phyloP scores from a whole-genome alignment of 2,329 filamentous ascomycete species.

The Ophiostoma sp. region DNA sequence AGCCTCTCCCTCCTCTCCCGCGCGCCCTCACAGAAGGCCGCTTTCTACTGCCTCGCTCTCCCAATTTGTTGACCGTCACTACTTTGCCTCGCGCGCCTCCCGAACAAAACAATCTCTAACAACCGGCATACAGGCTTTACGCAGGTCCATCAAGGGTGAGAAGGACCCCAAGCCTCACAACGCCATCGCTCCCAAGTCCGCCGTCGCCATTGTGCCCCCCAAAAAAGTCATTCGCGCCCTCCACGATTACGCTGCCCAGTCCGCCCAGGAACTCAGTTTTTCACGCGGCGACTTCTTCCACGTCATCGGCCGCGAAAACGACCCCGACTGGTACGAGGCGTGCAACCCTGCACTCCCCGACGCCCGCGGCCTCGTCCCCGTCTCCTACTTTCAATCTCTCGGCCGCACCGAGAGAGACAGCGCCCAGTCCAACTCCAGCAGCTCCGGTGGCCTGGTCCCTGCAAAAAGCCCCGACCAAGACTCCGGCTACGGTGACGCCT shows the following conservation, averaged over 20 bases:
- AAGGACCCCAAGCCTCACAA: conserved; percentile 70
- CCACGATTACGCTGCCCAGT: conserved; percentile 81
- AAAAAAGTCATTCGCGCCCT: conserved; percentile 98
- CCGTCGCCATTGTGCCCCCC: conserved; percentile 80
- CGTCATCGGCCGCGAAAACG: conserved; percentile 92
- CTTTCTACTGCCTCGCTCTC: neutral
- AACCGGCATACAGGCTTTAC: conserved; percentile 60
- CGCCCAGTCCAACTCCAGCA: conserved; percentile 58
- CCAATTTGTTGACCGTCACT: neutral
- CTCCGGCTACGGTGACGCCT: conserved; percentile 73
- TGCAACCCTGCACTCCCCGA: conserved; percentile 88
- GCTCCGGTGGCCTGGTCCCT: conserved; percentile 29
- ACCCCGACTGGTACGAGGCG: conserved; percentile 94
- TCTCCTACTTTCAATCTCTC: conserved; percentile 86
- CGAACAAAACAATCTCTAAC: conserved; percentile 38
- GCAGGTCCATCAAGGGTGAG: conserved; percentile 85
- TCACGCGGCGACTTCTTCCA: conserved; percentile 96
- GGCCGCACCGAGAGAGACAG: conserved; percentile 91
- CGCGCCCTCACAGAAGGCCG: neutral
- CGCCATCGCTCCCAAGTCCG: conserved; percentile 76
- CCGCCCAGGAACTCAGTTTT: conserved; percentile 77
- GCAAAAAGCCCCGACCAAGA: conserved; percentile 68
- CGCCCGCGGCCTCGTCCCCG: conserved; percentile 85
- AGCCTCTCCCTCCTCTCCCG: neutral
- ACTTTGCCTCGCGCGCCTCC: conserved; percentile 3